phyloP scores from a whole-genome alignment of 352 stramenopile species.

The Globisporangium rhizosaccharum region DNA sequence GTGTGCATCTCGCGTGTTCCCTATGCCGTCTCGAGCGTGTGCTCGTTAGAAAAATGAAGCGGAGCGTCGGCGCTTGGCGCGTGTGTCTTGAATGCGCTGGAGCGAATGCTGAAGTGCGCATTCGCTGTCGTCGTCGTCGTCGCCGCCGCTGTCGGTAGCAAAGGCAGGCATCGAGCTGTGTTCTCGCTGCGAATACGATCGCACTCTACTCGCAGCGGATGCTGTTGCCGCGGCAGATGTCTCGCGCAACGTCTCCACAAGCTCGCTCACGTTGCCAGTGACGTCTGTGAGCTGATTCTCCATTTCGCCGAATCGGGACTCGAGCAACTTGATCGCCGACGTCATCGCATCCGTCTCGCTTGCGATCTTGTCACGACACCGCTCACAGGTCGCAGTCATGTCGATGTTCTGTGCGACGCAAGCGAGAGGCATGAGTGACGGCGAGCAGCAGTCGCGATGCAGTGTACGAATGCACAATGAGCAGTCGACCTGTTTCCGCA shows the following conservation, averaged over 20 bases:
- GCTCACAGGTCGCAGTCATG: conserved; percentile 10
- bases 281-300: conserved; percentile 24
- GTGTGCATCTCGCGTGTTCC: conserved; percentile 12
- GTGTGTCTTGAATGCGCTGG: conserved; percentile 32
- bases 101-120: conserved; percentile 24
- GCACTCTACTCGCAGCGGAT: background rate
- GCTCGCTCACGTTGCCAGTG: conserved; percentile 18
- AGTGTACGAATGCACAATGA: background rate
- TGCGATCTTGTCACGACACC: conserved; percentile 19
- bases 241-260: conserved; percentile 8
- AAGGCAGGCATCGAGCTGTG: background rate
- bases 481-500: conserved; percentile 13
- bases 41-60: background rate
- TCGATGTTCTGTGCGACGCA: conserved; percentile 13
- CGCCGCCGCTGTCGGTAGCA: background rate
- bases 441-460: background rate
- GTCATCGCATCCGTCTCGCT: conserved; percentile 12
- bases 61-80: conserved; percentile 35
- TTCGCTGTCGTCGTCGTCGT: conserved; percentile 11
- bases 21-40: background rate
- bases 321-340: conserved; percentile 16
- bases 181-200: conserved; percentile 1
- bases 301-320: conserved; percentile 17
- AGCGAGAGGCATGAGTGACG: background rate
- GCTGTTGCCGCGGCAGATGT: background rate